Percentiles rank a stretch among this genome's conserved stretches.
Conservation (phyloP, 2,329 filamentous ascomycete species). For the Didymella exigua region DNA sequence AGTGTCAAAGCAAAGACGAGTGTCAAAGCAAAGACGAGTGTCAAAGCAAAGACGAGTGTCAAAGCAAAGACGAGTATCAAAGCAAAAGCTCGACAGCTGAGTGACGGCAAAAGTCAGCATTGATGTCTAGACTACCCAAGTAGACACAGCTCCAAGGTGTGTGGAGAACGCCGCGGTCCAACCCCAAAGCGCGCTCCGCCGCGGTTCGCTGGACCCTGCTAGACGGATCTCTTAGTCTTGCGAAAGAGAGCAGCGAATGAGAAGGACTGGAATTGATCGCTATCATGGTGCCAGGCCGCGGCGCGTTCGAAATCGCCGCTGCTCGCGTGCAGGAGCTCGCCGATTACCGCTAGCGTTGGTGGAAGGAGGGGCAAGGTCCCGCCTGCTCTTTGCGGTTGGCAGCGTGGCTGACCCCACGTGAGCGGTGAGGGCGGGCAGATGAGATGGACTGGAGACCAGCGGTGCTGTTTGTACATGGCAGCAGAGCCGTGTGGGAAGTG, state of each 20-base stretch:
- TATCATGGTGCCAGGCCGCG: conserved; percentile 11
- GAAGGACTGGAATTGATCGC: conserved; percentile 16
- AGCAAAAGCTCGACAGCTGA: not conserved
- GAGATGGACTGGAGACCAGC: not conserved
- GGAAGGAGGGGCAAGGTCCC: conserved; percentile 15
- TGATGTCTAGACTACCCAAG: not conserved
- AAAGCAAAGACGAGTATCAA: not conserved
- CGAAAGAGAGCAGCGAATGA: conserved; percentile 24
- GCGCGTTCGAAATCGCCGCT: conserved; percentile 15
- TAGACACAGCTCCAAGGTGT: conserved; percentile 12
- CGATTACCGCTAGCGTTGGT: conserved; percentile 28
- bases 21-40: not conserved
- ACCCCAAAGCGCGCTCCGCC: not conserved
- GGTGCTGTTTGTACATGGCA: too few relatives aligned
- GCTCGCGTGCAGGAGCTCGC: conserved; percentile 33
- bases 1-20: not conserved
- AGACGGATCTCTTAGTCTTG: conserved; percentile 7
- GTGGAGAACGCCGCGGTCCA: conserved; percentile 15
- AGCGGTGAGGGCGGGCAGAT: not conserved
- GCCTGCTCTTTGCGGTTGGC: conserved; percentile 5
- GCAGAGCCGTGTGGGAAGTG: not conserved
- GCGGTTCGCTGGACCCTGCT: conserved; percentile 9
- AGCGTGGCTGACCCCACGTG: conserved; percentile 3
- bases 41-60: not conserved
- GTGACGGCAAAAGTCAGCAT: conserved; percentile 8